Percentiles rank a stretch among this genome's conserved stretches.
Evolutionary conservation across 805 yeast genomes (phyloP).

Genomic region (Starmera quercuum): DNA sequence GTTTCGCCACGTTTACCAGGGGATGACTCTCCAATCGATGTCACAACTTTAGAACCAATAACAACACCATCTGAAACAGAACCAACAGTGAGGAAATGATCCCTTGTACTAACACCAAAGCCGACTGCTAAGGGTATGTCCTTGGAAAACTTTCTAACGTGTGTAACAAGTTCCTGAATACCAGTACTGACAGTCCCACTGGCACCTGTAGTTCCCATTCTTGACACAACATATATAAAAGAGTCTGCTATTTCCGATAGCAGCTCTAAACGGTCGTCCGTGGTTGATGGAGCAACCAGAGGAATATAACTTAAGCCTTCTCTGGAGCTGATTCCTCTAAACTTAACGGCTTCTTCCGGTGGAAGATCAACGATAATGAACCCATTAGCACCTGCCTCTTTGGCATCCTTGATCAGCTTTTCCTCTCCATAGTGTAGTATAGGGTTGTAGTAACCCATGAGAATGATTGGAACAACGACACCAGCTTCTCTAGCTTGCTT

Average conservation of each 20-base stretch:
- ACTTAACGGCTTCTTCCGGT: constrained; percentile 92
- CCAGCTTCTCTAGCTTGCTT: constrained; percentile 73
- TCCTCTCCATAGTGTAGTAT: constrained; percentile 85
- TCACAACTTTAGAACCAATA: constrained; percentile 82
- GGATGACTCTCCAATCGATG: constrained; percentile 57
- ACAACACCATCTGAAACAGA: constrained; percentile 89
- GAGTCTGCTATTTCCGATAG: constrained; percentile 88
- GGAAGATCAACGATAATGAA: constrained; percentile 93
- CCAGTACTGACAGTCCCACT: constrained; percentile 53
- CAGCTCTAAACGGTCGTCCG: constrained; percentile 76
- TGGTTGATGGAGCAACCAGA: constrained; percentile 92
- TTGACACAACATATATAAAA: constrained; percentile 90
- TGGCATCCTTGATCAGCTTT: constrained; percentile 68
- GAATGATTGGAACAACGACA: constrained; percentile 77
- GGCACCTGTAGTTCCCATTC: constrained; percentile 98
- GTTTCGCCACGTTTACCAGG: constrained; percentile 51
- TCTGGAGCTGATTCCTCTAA: constrained; percentile 63
- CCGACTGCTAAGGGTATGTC: constrained; percentile 90
- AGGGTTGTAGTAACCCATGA: constrained; percentile 99
- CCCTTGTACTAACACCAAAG: constrained; percentile 92
- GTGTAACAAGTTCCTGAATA: constrained; percentile 58
- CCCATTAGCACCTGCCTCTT: constrained; percentile 89
- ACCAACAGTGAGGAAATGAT: constrained; percentile 79
- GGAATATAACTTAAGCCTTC: constrained; percentile 83
- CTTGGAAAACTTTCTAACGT: constrained; percentile 71